Base-by-base conservation (phyloP, 2,329 filamentous ascomycete genomes). In the Trichoderma oligosporum region DNA sequence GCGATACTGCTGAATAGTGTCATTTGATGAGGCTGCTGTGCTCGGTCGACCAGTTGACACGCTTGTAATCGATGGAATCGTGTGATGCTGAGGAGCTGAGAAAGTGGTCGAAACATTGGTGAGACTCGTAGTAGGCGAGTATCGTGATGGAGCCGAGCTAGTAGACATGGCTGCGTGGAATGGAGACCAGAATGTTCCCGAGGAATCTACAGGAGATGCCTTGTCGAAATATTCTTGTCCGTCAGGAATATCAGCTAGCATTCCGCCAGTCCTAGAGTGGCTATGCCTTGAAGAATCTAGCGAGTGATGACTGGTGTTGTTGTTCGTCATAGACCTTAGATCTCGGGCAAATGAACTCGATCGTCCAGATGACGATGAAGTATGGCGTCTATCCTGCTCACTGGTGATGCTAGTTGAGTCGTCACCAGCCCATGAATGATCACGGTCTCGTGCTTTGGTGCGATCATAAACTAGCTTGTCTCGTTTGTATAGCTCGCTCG, bases 131-230 rank as follows among this genome's bases (percentile, higher is more conserved):
- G 81, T 82, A 0, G 84, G 83, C 5, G 84, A 86, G 59, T 85
- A 83, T 0, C 82, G 75, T 1, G 83, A 82, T 0, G 80, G 69
- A 71, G 80, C 74, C 69, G 89, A 68, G 74, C 86, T 69, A 0
- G 84, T 82, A 1, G 87, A 84, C 60, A 86, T 81, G 0, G 82
- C 78, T 0, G 85, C 84, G 59, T 89, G 87, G 64, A 93, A 91
- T 0, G 89, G 89, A 2, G 92, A 96, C 91, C 91, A 97, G 68
- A 93, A 95, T 0, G 91, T 94, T 14, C 84, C 85, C 22, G 82
- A 81, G 0, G 89, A 87, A 65, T 94, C 90, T 0, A 87, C 79
- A 0, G 87, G 86, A 16, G 86, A 89, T 2, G 81, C 79, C 65
- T 82, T 72, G 59, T 89, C 80, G 72, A 95, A 82, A 72, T 88